Base-by-base conservation (phyloP, 1,284 basidiomycete genomes). In the Cryptococcus hybrid region DNA sequence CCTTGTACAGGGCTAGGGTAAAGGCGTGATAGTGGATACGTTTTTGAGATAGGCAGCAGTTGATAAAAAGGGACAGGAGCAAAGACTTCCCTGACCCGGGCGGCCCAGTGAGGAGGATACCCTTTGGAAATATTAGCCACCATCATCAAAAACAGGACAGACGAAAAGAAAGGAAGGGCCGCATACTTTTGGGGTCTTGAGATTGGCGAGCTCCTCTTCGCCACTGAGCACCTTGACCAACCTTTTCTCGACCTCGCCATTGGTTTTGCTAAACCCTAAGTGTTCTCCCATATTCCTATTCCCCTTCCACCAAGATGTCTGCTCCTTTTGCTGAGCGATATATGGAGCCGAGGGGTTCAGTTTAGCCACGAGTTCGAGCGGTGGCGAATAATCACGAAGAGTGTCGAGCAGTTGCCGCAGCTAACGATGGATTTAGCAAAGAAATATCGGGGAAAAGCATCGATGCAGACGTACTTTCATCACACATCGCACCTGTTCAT, bases 1-100 rank as follows among this genome's bases (percentile, higher is more conserved):
- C 78, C 54, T 84, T 83, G 73, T 88, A 88, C 7, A 89, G 80
- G 47, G 84, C 84, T 7, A 89, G 80, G 0, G 88, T 82, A 61
- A 88, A 84, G 58, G 86, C 81, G 70, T 83, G 85, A 74, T 88
- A 88, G 71, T 88, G 86, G 52, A 85, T 84, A 15, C 86, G 80
- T 2, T 82, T 88, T 88, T 1, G 78, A 80, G 0, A 84, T 84
- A 0, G 84, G 85, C 0, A 88, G 67, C 5, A 82, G 78, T 40
- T 83, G 78, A 70, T 83, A 86, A 80, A 87, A 34, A 88, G 79
- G 64, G 88, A 84, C 52, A 88, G 81, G 12, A 88, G 75, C 62
- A 89, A 82, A 45, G 83, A 85, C 65, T 84, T 83, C 40, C 82
- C 82, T 11, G 80, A 82, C 0, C 82, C 70, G 3, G 82, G 82